phyloP scores from a whole-genome alignment of 495 filamentous ascomycete species.

The Neurospora intermedia region DNA sequence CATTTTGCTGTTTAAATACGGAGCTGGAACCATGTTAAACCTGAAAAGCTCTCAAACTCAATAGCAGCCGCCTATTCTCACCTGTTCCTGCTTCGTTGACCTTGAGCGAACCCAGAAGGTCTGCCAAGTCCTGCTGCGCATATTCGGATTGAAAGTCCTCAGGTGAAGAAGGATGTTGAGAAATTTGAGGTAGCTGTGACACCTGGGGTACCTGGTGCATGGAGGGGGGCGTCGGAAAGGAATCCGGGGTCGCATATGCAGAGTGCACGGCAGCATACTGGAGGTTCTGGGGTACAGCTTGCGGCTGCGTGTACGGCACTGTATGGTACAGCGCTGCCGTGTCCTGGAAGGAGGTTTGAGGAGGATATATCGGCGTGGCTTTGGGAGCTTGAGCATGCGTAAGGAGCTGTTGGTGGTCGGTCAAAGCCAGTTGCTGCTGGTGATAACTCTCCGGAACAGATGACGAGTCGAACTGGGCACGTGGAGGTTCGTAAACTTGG shows the following conservation, averaged over 20 bases:
- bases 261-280: slow-evolving; percentile 40
- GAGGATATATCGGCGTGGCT: slow-evolving; percentile 25
- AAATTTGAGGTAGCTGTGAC: not conserved
- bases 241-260: slow-evolving; percentile 28
- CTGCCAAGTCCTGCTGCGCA: slow-evolving; percentile 60
- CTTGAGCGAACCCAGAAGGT: slow-evolving; percentile 72
- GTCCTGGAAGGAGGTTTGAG: slow-evolving; percentile 29
- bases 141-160: slow-evolving; percentile 55
- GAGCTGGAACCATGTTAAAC: slow-evolving; percentile 42
- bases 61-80: slow-evolving; percentile 34
- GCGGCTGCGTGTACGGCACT: slow-evolving; percentile 34
- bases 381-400: slow-evolving; percentile 26
- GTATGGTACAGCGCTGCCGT: slow-evolving; percentile 33
- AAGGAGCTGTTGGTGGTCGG: slow-evolving; percentile 29
- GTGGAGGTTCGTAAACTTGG: slow-evolving; percentile 36
- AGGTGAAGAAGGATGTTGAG: slow-evolving; percentile 33
- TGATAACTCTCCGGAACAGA: slow-evolving; percentile 46
- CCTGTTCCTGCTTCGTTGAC: slow-evolving; percentile 85
- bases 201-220: slow-evolving; percentile 19
- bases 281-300: slow-evolving; percentile 32
- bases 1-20: slow-evolving; percentile 72
- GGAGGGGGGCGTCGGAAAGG: slow-evolving; percentile 46
- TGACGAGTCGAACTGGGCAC: slow-evolving; percentile 30
- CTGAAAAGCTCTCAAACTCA: not conserved
- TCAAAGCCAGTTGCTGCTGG: slow-evolving; percentile 34